phyloP scores from a whole-genome alignment of 805 yeast genomes.

The Metschnikowia kunwiensis region DNA sequence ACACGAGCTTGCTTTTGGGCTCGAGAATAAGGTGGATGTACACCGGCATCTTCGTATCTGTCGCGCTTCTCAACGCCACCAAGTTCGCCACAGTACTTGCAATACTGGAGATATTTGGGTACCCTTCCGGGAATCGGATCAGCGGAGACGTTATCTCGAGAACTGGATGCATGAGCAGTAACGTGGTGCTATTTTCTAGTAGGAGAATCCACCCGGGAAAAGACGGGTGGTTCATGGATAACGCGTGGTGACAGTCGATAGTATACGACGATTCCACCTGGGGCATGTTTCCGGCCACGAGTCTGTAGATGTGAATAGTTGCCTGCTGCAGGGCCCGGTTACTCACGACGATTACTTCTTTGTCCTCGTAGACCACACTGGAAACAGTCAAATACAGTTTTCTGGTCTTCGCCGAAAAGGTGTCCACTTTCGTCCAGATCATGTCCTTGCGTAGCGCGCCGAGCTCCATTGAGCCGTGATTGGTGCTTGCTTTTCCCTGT shows the following conservation, averaged over 20 bases:
- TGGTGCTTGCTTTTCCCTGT: constrained; percentile 19
- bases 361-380: constrained; percentile 45
- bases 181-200: constrained; percentile 31
- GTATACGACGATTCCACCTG: constrained; percentile 20
- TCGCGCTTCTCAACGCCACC: constrained; percentile 23
- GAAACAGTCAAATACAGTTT: constrained; percentile 32
- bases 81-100: constrained; percentile 29
- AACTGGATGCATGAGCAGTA: constrained; percentile 55
- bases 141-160: constrained; percentile 43
- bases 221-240: constrained; percentile 30
- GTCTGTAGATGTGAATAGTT: constrained; percentile 49
- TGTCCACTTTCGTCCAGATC: constrained; percentile 60
- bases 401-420: constrained; percentile 33
- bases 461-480: constrained; percentile 14
- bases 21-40: constrained; percentile 36
- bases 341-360: constrained; percentile 60
- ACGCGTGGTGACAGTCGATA: constrained; percentile 24
- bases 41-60: constrained; percentile 21
- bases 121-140: constrained; percentile 18
- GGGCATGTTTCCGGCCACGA: constrained; percentile 30
- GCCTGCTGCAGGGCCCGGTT: constrained; percentile 42
- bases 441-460: constrained; percentile 57
- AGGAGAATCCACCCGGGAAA: constrained; percentile 47
- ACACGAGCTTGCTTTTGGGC: constrained; percentile 46
- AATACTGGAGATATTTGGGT: constrained; percentile 22